Evolutionary conservation across 2,329 filamentous ascomycete species (phyloP), one percentile per base, ranked within the genome.

Genomic region (Venturiaceae sp.): DNA sequence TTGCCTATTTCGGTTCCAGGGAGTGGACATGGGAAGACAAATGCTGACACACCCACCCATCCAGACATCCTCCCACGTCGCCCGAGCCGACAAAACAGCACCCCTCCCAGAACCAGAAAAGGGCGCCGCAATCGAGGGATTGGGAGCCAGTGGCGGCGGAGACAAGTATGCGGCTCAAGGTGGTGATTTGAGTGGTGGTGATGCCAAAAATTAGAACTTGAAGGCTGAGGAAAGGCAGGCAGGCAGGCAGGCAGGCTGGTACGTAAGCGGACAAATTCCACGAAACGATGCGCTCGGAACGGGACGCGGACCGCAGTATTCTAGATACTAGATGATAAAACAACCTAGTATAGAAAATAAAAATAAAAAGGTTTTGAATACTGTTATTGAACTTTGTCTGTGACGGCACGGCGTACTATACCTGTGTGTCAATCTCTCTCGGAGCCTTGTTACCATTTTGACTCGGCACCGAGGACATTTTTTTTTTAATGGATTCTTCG

Each of bases 51-150:
- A 21, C 5, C 3, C n/a, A n/a, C 36, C 36, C 32, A 54, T 23
- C 44, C 44, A 50, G n/a, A 50, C 44, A 30, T 46, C 61, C 37
- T 55, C 64, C 57, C 72, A 74, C 30, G 77, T 80, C 33, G 63
- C 66, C 55, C 75, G 77, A 58, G 76, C 78, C 14, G 72, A 79
- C 67, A 81, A 80, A 72, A 75, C 76, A 1, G 78, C 78, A 1
- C 71, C 72, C 1, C 63, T 79, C 52, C 79, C 79, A 8, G 73
- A 80, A 65, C 61, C 68, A 4, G 77, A 79, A 60, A 70, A 77
- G 59, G 79, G 78, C 11, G 64, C 65, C 1, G 77, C 67, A 0
- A 62, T 80, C 2, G 60, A 71, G 41, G 75, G 71, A 55, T 50
- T 68, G 60, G 67, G 68, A 33, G 77, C 76, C 44, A 76, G 75